Base-by-base conservation (phyloP, 2,329 filamentous ascomycete species). In the Nigrospora oryzae region DNA sequence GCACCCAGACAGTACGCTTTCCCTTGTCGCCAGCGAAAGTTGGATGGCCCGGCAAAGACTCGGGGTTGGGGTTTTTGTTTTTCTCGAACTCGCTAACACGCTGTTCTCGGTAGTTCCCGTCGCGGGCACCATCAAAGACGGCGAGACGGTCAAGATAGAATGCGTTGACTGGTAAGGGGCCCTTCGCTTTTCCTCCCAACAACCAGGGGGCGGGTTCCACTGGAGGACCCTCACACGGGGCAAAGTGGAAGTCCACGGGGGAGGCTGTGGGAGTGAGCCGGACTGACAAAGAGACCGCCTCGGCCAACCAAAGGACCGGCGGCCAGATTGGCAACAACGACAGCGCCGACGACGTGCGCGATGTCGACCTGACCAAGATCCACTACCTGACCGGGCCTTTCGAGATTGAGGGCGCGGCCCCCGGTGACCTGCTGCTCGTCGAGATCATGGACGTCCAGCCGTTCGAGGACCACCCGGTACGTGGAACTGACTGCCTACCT, bases 381-480 rank as follows among this genome's bases (percentile, higher is more conserved):
- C 90, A 96, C 64, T 95, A 95, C 61, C 77, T 96, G 5, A 90
- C 84, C 0, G 90, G 90, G 0, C 90, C 90, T 0, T 95, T 95
- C 52, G 86, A 95, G 44, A 77, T 96, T 46, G 85, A 90, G 58
- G 83, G 79, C 1, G 89, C 89, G 1, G 79, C 90, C 62, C 89
- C 89, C 0, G 90, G 90, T 0, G 90, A 95, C 59, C 72, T 95
- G 1, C 73, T 95, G 0, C 68, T 94, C 0, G 86, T 95, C 8
- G 89, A 95, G 62, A 95, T 95, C 52, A 89, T 91, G 63, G 90
- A 96, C 57, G 87, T 95, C 0, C 89, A 96, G 67, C 90, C 90
- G 0, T 81, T 95, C 52, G 74, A 91, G 50, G 81, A 93, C 30
- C 79, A 84, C 46, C 89, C 89, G 0, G 40, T 42, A n/a, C 34